Conservation (phyloP, 108 stramenopile species). For the Pinguiococcus pyrenoidosus region DNA sequence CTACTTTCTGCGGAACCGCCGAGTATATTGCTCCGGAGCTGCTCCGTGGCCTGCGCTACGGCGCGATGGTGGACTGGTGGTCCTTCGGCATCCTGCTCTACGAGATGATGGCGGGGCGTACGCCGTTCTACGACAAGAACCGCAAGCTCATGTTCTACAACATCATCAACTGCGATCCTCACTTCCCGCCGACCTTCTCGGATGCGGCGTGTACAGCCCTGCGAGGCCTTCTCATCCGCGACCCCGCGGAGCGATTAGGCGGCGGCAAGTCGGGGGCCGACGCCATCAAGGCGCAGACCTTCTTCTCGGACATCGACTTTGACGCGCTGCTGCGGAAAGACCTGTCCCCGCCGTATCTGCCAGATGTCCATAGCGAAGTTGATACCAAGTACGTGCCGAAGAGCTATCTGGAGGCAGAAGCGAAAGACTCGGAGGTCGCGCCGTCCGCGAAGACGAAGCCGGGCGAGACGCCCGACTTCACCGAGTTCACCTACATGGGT, state of each 20-base stretch:
- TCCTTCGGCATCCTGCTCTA: constrained; percentile 30
- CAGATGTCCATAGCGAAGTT: constrained; percentile 54
- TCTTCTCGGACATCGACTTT: constrained; percentile 72
- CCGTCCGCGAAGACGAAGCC: no score
- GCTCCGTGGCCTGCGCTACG: constrained; percentile 20
- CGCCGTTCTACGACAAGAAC: constrained; percentile 35
- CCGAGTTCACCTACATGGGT: no score
- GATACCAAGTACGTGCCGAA: constrained; percentile 46
- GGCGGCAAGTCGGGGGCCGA: constrained; percentile 66
- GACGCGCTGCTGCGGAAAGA: constrained; percentile 55
- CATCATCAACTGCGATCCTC: constrained; percentile 19
- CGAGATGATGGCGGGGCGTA: constrained; percentile 32
- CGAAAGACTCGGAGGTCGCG: not conserved
- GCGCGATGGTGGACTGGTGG: constrained; percentile 34
- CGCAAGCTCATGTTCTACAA: constrained; percentile 32
- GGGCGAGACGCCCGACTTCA: no score
- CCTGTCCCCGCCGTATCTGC: constrained; percentile 69
- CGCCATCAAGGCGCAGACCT: constrained; percentile 71
- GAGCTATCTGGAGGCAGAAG: not conserved
- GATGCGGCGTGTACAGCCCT: constrained; percentile 4
- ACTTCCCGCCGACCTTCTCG: constrained; percentile 19
- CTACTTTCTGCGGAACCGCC: constrained; percentile 33
- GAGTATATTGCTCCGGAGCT: constrained; percentile 37
- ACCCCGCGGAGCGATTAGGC: constrained; percentile 67
- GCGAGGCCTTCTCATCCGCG: constrained; percentile 61